A percentile compares a stretch with the other conserved stretches of the same genome.
Evolutionary conservation across 2,329 filamentous ascomycete genomes (phyloP).

Genomic region (Beauveria bassiana): DNA sequence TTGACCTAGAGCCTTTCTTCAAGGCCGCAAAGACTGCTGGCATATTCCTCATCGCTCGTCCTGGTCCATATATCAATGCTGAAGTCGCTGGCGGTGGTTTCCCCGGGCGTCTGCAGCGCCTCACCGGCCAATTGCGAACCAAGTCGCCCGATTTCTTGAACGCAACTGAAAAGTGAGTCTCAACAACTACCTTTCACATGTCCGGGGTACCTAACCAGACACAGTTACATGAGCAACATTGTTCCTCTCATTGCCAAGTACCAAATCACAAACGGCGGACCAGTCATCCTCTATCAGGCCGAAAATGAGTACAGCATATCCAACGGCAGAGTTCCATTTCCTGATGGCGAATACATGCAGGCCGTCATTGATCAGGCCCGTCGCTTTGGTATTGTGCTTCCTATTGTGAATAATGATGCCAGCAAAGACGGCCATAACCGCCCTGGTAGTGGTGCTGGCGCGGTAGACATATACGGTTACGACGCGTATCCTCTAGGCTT

Average conservation of each 20-base stretch:
- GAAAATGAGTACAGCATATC: constrained; percentile 55
- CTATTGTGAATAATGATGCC: constrained; percentile 64
- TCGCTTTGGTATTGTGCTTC: constrained; percentile 58
- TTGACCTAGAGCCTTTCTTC: constrained; percentile 62
- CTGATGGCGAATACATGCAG: constrained; percentile 57
- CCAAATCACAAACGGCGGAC: constrained; percentile 69
- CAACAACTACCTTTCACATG: background rate
- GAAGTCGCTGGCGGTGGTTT: constrained; percentile 63
- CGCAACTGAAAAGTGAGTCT: constrained; percentile 49
- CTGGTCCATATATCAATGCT: constrained; percentile 63
- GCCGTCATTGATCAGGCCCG: constrained; percentile 57
- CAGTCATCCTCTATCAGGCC: constrained; percentile 61
- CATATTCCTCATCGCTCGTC: constrained; percentile 60
- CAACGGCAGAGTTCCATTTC: constrained; percentile 38
- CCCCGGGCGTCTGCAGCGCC: constrained; percentile 62
- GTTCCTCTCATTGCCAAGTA: constrained; percentile 54
- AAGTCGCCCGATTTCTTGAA: constrained; percentile 47
- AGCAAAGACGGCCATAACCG: constrained; percentile 23
- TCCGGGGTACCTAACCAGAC: background rate
- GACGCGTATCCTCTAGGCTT: constrained; percentile 35
- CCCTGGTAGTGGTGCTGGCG: constrained; percentile 13
- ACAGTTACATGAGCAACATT: constrained; percentile 49
- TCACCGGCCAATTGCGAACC: constrained; percentile 51
- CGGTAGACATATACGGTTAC: constrained; percentile 40
- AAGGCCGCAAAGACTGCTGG: constrained; percentile 58